Evolutionary conservation across 2,329 filamentous ascomycete genomes (phyloP).

Genomic region (Xylariaceae sp.): DNA sequence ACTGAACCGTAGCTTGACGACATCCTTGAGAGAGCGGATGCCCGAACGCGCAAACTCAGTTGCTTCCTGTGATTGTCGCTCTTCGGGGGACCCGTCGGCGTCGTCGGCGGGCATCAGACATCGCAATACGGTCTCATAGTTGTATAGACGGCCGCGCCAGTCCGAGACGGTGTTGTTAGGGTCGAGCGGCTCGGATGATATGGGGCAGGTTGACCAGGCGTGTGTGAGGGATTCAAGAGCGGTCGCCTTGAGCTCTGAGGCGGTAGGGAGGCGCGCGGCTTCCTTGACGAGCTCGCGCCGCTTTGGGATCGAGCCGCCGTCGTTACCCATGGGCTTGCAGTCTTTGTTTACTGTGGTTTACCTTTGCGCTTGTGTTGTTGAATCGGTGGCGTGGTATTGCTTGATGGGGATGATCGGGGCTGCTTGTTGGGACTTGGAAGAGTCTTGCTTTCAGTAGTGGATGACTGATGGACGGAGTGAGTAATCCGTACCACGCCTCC

Average conservation of each 20-base stretch:
- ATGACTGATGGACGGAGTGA: no score
- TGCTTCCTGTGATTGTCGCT: constrained; percentile 17
- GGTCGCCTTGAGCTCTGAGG: constrained; percentile 83
- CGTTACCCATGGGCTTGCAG: constrained; percentile 73
- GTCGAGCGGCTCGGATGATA: constrained; percentile 73
- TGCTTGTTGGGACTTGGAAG: no score
- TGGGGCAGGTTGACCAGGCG: constrained; percentile 79
- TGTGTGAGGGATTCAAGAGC: constrained; percentile 81
- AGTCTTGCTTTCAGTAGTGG: no score
- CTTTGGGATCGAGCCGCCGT: constrained; percentile 93
- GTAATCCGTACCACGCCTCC: no score
- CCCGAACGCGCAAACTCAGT: constrained; percentile 45
- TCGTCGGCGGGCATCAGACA: constrained; percentile 55
- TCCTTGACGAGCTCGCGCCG: constrained; percentile 94
- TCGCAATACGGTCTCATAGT: constrained; percentile 84
- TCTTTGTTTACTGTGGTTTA: constrained; percentile 1
- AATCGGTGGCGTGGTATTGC: background rate
- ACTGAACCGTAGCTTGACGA: constrained; percentile 75
- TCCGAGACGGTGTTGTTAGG: constrained; percentile 76
- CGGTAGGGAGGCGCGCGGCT: constrained; percentile 75
- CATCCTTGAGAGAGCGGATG: constrained; percentile 80
- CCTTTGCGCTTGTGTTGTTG: background rate
- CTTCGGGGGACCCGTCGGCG: constrained; percentile 20
- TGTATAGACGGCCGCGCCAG: constrained; percentile 79
- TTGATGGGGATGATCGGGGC: background rate